Base-by-base conservation (phyloP, 306 rosid genomes). In the Rosa chinensis region DNA sequence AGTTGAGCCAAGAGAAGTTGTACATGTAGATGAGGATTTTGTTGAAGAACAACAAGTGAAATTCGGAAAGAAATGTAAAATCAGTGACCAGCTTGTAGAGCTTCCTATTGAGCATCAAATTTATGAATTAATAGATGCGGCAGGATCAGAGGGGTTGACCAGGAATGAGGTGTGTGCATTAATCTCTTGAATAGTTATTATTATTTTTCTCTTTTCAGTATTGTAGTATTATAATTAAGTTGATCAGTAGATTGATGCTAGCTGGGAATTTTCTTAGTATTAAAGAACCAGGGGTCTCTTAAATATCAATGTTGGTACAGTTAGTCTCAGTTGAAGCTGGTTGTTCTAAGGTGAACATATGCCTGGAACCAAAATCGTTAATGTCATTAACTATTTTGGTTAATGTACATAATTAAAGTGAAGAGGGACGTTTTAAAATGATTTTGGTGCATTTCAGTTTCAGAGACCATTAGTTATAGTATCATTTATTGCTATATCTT, bases 21-120 rank as follows among this genome's bases (percentile, higher is more conserved):
- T 73, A 69, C 75, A 79, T 84, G 87, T 52, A 76, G 86, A 81
- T 75, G 85, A 85, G 49, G 75, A 77, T 69, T 78, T 63, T 83
- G 84, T 69, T 61, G 80, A 87, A 78, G 89, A 87, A 53, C 82
- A 77, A 58, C 81, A 72, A 25, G 73, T 85, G 80, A 87, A 84
- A 79, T 85, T 78, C 17, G 88, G 87, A 70, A 88, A 82, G 84
- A 76, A 77, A 76, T 76, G 73, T 82, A 87, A 88, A 85, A 72
- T 82, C 81, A 83, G 76, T 18, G 88, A 89, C 72, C 98, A 90
- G 84, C 88, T 90, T 67, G 90, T 90, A 58, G 98, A 93, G 75
- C 93, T 93, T 78, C 95, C 95, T 0, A 81, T 91, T 69, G 95
- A 93, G 82, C 88, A 83, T 78, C 93, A 90, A 82, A 87, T 93